Conservation (phyloP, 495 filamentous ascomycete species). For the Venustampulla echinocandica region DNA sequence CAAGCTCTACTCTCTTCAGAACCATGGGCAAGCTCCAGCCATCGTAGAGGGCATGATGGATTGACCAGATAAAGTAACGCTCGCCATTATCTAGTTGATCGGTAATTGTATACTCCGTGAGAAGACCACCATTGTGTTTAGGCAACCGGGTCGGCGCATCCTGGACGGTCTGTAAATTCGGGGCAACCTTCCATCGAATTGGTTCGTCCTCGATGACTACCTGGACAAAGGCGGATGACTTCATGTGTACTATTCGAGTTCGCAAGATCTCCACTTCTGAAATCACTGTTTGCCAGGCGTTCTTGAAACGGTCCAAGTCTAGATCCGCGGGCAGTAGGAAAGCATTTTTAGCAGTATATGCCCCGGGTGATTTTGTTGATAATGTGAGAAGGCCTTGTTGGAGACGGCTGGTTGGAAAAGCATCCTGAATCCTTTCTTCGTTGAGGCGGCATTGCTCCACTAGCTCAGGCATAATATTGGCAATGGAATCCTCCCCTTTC, state of each 20-base stretch:
- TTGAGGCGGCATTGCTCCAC: constrained; percentile 3
- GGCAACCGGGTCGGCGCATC: neutral
- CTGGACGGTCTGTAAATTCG: neutral
- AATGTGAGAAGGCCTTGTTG: constrained; percentile 61
- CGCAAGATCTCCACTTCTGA: constrained; percentile 43
- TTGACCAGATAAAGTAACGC: constrained; percentile 45
- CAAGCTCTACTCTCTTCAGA: constrained; percentile 12
- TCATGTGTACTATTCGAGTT: constrained; percentile 43
- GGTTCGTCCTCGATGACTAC: constrained; percentile 31
- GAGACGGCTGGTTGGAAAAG: constrained; percentile 60
- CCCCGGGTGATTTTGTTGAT: constrained; percentile 46
- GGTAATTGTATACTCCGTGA: constrained; percentile 22
- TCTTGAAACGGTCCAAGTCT: constrained; percentile 40
- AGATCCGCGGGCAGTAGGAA: constrained; percentile 37
- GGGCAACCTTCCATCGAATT: constrained; percentile 12
- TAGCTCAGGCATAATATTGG: neutral
- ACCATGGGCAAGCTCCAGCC: constrained; percentile 54
- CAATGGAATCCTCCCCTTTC: neutral
- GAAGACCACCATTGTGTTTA: constrained; percentile 8
- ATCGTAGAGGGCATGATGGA: constrained; percentile 63
- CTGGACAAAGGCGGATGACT: constrained; percentile 39
- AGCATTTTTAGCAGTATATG: constrained; percentile 47
- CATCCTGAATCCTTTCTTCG: constrained; percentile 43
- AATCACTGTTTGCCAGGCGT: constrained; percentile 45
- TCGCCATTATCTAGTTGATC: neutral